phyloP scores from a whole-genome alignment of 495 filamentous ascomycete species.

The Monascus purpureus region DNA sequence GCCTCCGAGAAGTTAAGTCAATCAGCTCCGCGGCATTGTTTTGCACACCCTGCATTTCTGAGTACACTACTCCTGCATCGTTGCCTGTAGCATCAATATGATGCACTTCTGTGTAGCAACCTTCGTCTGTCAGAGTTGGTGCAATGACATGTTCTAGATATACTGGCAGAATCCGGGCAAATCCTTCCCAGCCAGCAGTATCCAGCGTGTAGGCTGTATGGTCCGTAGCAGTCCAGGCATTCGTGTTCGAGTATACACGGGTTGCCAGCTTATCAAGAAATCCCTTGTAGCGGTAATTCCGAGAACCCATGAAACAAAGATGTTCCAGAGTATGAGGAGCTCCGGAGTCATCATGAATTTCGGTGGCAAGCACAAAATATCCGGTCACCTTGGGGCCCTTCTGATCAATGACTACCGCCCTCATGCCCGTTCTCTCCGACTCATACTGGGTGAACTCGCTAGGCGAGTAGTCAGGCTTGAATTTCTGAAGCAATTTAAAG shows the following conservation, averaged over 20 bases:
- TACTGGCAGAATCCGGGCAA: slow-evolving; percentile 83
- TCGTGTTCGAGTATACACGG: slow-evolving; percentile 83
- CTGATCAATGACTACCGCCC: slow-evolving; percentile 78
- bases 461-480: slow-evolving; percentile 78
- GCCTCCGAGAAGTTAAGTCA: slow-evolving; percentile 57
- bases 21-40: slow-evolving; percentile 74
- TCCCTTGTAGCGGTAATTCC: slow-evolving; percentile 86
- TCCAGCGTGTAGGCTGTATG: slow-evolving; percentile 95
- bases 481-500: slow-evolving; percentile 74
- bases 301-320: slow-evolving; percentile 94
- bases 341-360: slow-evolving; percentile 94
- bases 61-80: slow-evolving; percentile 96
- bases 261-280: slow-evolving; percentile 88
- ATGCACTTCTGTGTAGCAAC: slow-evolving; percentile 90
- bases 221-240: slow-evolving; percentile 88
- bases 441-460: slow-evolving; percentile 79
- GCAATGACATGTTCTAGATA: slow-evolving; percentile 92
- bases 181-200: slow-evolving; percentile 92
- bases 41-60: slow-evolving; percentile 95
- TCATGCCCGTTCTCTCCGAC: slow-evolving; percentile 80
- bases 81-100: slow-evolving; percentile 87
- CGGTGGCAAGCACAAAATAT: slow-evolving; percentile 89
- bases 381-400: slow-evolving; percentile 89
- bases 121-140: slow-evolving; percentile 82
- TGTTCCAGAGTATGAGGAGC: slow-evolving; percentile 95